These are phyloP conservation scores for Tylopilus rubrobrunneus DNA, from an alignment of 768 basidiomycete genomes.

Conservation along the genomic window DNA sequence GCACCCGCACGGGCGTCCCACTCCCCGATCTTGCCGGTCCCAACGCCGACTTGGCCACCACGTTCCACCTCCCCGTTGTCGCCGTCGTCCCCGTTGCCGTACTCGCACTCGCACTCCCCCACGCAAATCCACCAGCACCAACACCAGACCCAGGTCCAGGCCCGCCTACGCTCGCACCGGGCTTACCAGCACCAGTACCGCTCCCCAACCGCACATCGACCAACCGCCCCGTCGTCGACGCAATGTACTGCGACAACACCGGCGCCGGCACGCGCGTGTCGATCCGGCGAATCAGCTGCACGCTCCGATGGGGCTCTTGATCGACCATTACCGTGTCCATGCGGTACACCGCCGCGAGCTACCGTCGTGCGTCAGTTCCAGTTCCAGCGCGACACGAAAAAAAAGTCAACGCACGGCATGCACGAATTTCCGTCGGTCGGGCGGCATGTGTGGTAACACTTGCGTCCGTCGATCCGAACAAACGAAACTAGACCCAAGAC, in stretches of 20 bases:
- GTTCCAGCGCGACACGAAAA: neutral
- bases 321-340: slow-evolving; percentile 87
- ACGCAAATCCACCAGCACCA: neutral
- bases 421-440: slow-evolving; percentile 79
- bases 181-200: slow-evolving; percentile 2
- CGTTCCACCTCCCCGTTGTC: slow-evolving; percentile 14
- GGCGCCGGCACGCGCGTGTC: slow-evolving; percentile 79
- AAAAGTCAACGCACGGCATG: slow-evolving; percentile 49
- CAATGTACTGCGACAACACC: slow-evolving; percentile 50
- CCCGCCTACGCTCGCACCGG: neutral
- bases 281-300: slow-evolving; percentile 76
- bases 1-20: slow-evolving; percentile 6
- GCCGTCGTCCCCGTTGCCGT: neutral
- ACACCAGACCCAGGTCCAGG: neutral
- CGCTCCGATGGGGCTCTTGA: slow-evolving; percentile 83
- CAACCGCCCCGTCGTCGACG: slow-evolving; percentile 55
- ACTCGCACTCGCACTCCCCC: neutral
- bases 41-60: slow-evolving; percentile 15
- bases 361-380: neutral
- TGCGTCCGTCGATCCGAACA: slow-evolving; percentile 62
- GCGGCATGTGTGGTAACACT: slow-evolving; percentile 78
- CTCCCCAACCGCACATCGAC: slow-evolving; percentile 45
- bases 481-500: slow-evolving; percentile 49
- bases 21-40: slow-evolving; percentile 3
- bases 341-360: slow-evolving; percentile 77